Evolutionary conservation across 1,139 yeast species (phyloP), one percentile per base, ranked within the genome.

Genomic region (Kodamaea arcana): DNA sequence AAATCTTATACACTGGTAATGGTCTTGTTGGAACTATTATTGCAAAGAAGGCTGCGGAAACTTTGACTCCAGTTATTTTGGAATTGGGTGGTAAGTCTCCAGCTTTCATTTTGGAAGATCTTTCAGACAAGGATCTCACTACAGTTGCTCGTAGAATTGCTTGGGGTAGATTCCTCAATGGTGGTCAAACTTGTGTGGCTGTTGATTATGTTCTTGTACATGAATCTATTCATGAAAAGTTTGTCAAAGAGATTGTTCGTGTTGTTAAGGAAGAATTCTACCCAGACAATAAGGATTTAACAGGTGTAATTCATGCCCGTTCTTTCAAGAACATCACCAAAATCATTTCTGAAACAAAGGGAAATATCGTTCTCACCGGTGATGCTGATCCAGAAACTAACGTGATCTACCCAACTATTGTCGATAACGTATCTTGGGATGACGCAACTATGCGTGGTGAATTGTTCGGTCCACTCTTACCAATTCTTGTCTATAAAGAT

Each of bases 11-110:
- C 58, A 90, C 97, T 8, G 97, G 97, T 21, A 80, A 84, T 35
- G 74, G 78, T 15, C 52, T 55, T 12, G 95, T 88, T 16, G 97
- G 96, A 30, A 77, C 74, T 28, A 76, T 86, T 40, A 77, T 90
- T 31, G 84, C 94, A 21, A 66, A 71, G 42, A 84, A 84, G 33
- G 97, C 97, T 1, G 95, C 94, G 6, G 80, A 85, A 58, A 73
- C 77, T 25, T 68, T 90, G 49, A 86, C 95, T 1, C 97, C 97
- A 0, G 74, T 74, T 15, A 62, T 84, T 18, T 69, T 92, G 42
- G 97, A 90, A 60, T 69, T 92, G 32, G 97, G 97, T 33, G 97
- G 97, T n/a, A 88, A 88, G 56, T 82, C 92, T 3, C 97, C 97
- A 0, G 85, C 78, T 1, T 70, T 88, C 44, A 65, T 88, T 9